phyloP scores from a whole-genome alignment of 1,139 yeast species.

The Kodamaea fungicola region DNA sequence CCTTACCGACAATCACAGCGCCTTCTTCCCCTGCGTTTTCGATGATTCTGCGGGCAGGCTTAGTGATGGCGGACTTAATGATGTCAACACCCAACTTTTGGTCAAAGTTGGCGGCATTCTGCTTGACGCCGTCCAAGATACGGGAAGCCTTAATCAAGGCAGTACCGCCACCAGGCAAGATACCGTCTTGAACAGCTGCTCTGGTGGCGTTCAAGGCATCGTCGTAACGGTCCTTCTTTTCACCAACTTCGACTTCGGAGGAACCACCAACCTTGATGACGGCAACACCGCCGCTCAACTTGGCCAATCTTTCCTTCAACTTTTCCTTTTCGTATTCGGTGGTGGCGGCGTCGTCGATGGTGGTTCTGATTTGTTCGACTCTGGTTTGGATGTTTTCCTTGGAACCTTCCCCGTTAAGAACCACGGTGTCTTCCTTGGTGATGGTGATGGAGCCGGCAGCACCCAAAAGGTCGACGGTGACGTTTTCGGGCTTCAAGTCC shows the following conservation, averaged over 20 bases:
- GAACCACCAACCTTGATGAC: conserved; percentile 98
- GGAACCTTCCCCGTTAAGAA: conserved; percentile 92
- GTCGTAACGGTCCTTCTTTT: conserved; percentile 99
- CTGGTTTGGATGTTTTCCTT: conserved; percentile 86
- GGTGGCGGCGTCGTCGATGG: conserved; percentile 72
- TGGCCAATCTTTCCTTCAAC: conserved; percentile 97
- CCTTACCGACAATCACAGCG: conserved; percentile 94
- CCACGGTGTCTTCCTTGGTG: conserved; percentile 96
- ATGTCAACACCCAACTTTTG: conserved; percentile 97
- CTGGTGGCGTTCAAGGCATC: conserved; percentile 99
- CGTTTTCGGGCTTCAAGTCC: conserved; percentile 96
- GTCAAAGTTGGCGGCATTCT: conserved; percentile 80
- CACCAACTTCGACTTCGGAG: conserved; percentile 98
- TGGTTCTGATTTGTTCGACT: conserved; percentile 92
- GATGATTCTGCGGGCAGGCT: conserved; percentile 95
- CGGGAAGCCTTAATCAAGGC: conserved; percentile 94
- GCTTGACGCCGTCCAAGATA: conserved; percentile 69
- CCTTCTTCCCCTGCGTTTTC: conserved; percentile 99
- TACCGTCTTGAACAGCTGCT: conserved; percentile 99
- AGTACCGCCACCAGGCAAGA: conserved; percentile 99
- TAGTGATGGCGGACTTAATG: conserved; percentile 91
- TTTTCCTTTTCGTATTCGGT: conserved; percentile 97
- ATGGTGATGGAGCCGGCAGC: conserved; percentile 89
- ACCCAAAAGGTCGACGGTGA: conserved; percentile 89
- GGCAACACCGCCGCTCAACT: conserved; percentile 98